phyloP scores from a whole-genome alignment of 371 early-diverging fungal genomes.

The Entomophthora muscae region DNA sequence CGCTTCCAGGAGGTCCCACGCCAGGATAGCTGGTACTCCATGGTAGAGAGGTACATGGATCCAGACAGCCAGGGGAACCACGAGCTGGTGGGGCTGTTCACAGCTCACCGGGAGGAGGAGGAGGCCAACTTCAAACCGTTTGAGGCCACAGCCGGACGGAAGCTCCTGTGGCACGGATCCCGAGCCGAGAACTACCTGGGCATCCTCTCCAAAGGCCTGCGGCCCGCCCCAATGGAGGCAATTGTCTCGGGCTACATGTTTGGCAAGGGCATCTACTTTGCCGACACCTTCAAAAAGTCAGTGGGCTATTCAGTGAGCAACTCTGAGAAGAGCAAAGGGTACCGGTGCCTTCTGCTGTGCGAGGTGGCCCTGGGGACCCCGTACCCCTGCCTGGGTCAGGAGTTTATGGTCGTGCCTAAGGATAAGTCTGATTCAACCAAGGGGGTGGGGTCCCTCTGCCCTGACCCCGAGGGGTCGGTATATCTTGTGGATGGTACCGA shows the following conservation, averaged over 20 bases:
- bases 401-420: slow-evolving; percentile 27
- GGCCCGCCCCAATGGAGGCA: slow-evolving; percentile 41
- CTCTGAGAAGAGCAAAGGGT: slow-evolving; percentile 15
- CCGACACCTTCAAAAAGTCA: slow-evolving; percentile 40
- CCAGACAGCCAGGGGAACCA: slow-evolving; percentile 15
- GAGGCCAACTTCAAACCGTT: no score
- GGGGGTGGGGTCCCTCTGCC: slow-evolving; percentile 27
- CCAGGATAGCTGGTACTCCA: slow-evolving; percentile 22
- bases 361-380: slow-evolving; percentile 43
- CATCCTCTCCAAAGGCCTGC: slow-evolving; percentile 35
- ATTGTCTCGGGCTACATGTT: slow-evolving; percentile 48
- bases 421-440: slow-evolving; percentile 27
- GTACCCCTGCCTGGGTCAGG: slow-evolving; percentile 19
- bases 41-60: slow-evolving; percentile 23
- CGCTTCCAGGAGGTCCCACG: slow-evolving; percentile 22
- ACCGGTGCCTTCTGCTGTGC: slow-evolving; percentile 37
- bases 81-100: slow-evolving; percentile 19
- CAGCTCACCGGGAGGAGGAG: slow-evolving; percentile 18
- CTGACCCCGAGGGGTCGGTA: slow-evolving; percentile 21
- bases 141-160: slow-evolving; percentile 20
- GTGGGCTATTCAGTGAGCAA: slow-evolving; percentile 41
- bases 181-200: slow-evolving; percentile 32
- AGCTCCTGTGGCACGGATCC: slow-evolving; percentile 30
- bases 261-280: slow-evolving; percentile 55
- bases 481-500: slow-evolving; percentile 15